phyloP scores from a whole-genome alignment of 1,139 yeast species.

The Pneumocystis sp. region DNA sequence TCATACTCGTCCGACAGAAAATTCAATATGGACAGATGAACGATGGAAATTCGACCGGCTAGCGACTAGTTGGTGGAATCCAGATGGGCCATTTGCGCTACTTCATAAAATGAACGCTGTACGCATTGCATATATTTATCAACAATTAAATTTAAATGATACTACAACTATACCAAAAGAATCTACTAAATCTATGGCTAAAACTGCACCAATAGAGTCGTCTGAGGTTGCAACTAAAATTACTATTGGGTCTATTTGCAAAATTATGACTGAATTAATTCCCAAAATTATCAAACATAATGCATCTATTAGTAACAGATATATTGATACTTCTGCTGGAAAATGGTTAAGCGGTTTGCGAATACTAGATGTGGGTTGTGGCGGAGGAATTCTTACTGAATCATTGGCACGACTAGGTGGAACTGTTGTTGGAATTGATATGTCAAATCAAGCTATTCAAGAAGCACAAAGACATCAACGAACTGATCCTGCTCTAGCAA shows the following conservation, averaged over 20 bases:
- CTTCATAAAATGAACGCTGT: constrained; percentile 86
- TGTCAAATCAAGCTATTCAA: constrained; percentile 63
- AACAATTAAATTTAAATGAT: background rate
- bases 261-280: too few relatives aligned
- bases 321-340: background rate
- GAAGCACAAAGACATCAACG: constrained; percentile 60
- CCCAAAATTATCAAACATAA: too few relatives aligned
- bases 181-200: background rate
- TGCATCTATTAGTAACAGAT: background rate
- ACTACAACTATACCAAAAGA: background rate
- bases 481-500: constrained; percentile 45
- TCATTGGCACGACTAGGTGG: constrained; percentile 65
- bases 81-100: constrained; percentile 79
- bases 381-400: constrained; percentile 87
- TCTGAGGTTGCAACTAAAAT: too few relatives aligned
- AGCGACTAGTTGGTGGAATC: constrained; percentile 95
- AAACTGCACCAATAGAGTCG: too few relatives aligned
- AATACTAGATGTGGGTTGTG: constrained; percentile 88
- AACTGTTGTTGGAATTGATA: constrained; percentile 65
- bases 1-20: background rate
- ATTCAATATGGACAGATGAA: constrained; percentile 31
- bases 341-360: constrained; percentile 27
- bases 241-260: too few relatives aligned
- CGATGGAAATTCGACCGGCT: constrained; percentile 65
- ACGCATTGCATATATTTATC: constrained; percentile 63